Conservation (phyloP, 805 yeast genomes). For the Pichia thaimueangensis region DNA sequence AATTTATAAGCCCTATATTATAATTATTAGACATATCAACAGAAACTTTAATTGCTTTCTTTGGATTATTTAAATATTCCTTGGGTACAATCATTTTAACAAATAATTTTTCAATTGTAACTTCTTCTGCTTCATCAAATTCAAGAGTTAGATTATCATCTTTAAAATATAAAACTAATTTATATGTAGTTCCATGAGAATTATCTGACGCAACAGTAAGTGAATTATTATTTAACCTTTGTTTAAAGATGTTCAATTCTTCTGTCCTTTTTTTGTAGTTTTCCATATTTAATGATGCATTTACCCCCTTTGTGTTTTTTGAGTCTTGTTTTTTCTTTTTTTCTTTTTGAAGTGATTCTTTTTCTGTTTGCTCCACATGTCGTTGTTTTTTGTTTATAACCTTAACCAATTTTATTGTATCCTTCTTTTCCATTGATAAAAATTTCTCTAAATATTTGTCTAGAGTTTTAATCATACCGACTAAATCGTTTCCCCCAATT, state of each 20-base stretch:
- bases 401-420: constrained; percentile 53
- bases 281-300: constrained; percentile 8
- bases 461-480: constrained; percentile 48
- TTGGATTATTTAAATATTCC: constrained; percentile 26
- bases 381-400: constrained; percentile 16
- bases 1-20: constrained; percentile 23
- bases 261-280: constrained; percentile 13
- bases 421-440: constrained; percentile 51
- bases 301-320: not conserved
- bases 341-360: constrained; percentile 5
- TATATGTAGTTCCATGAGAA: constrained; percentile 24
- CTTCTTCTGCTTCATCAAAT: constrained; percentile 25
- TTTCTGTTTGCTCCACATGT: constrained; percentile 4
- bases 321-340: constrained; percentile 2
- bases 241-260: constrained; percentile 25
- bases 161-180: constrained; percentile 22
- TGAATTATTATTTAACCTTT: constrained; percentile 20
- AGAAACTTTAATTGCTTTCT: constrained; percentile 25
- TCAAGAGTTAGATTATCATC: constrained; percentile 27
- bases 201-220: constrained; percentile 26
- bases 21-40: constrained; percentile 28
- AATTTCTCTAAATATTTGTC: constrained; percentile 55
- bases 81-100: constrained; percentile 28
- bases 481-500: constrained; percentile 44
- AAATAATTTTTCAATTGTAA: constrained; percentile 23